Evolutionary conservation across 139 green algal genomes (phyloP), one percentile per base, ranked within the genome.

Genomic region (Chlorella sp.): DNA sequence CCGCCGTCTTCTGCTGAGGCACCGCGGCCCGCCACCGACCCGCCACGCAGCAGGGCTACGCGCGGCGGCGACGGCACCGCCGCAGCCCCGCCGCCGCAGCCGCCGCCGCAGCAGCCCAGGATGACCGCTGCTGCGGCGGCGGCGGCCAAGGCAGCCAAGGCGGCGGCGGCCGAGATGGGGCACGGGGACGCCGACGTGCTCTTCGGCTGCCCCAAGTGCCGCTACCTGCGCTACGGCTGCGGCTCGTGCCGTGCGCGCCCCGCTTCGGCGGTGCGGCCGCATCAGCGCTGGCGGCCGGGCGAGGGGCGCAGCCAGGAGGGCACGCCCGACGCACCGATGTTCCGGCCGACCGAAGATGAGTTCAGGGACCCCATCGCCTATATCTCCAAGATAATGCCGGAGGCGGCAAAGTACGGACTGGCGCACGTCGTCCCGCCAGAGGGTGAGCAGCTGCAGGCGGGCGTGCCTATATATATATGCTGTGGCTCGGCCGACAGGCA

Each of bases 371-470:
- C 94, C 8, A 66, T 97, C 8, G 78, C 80, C 9, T 98, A 94
- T 86, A 94, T 98, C 31, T 15, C 60, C 0, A 86, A 65, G 21
- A 94, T 97, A 15, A 79, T 77, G 27, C 43, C 71, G 1, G 69
- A 91, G 42, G 93, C 88, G 0, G 79, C 86, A 41, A 77, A 81
- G 63, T 94, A 84, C 46, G 94, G 95, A 25, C 91, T 98, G 51
- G 94, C 88, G 12, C 85, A 85, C 59, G 97, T 99, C 63, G 87
- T 97, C 21, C 95, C 95, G 9, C 95, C 95, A 1, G 56, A 83
- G 3, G 83, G 80, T 78, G 19, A 33, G 71, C 31, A 15, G n/a
- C n/a, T n/a, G n/a, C n/a, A n/a, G n/a, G n/a, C n/a, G n/a, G n/a
- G n/a, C n/a, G n/a, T n/a, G n/a, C n/a, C n/a, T n/a, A n/a, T n/a